Evolutionary conservation across 1,284 basidiomycete genomes (phyloP).

Genomic region (Xerocomus minutiporus): DNA sequence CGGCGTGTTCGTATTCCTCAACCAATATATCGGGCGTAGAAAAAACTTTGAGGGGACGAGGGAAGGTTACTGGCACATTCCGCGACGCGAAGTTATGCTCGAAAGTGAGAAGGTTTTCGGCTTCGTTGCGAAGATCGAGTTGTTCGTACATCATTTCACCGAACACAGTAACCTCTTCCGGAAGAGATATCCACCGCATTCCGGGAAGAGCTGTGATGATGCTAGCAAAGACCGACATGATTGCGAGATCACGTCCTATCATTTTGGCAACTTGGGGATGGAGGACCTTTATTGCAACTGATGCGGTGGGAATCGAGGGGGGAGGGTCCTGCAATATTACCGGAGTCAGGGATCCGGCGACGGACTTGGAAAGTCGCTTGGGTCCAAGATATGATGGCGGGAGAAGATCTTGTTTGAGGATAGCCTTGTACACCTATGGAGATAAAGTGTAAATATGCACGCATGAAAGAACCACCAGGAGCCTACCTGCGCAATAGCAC

Average conservation of each 20-base stretch:
- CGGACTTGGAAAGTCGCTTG: conserved; percentile 49
- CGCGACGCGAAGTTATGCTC: conserved; percentile 81
- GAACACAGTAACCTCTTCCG: conserved; percentile 94
- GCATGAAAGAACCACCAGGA: not conserved
- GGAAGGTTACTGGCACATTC: conserved; percentile 84
- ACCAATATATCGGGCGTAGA: conserved; percentile 80
- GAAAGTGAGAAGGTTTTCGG: conserved; percentile 82
- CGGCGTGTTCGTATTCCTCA: no score
- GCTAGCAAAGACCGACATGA: conserved; percentile 92
- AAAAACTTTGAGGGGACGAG: conserved; percentile 78
- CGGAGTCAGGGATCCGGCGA: conserved; percentile 48
- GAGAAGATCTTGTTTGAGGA: conserved; percentile 77
- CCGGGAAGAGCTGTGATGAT: conserved; percentile 81
- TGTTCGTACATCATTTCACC: conserved; percentile 98
- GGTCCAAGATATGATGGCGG: conserved; percentile 76
- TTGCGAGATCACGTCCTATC: conserved; percentile 85
- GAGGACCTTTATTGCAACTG: conserved; percentile 94
- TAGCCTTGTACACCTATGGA: conserved; percentile 78
- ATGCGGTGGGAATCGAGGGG: conserved; percentile 68
- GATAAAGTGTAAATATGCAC: conserved; percentile 2
- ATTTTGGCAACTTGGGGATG: conserved; percentile 83
- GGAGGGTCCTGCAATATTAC: conserved; percentile 57
- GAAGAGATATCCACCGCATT: conserved; percentile 95
- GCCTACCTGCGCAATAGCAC: conserved; percentile 91
- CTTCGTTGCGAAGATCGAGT: conserved; percentile 88